Percentiles rank a stretch among this genome's conserved stretches.
These are phyloP conservation scores for Candida peoriensis DNA, from an alignment of 805 yeast genomes.

Conservation along the genomic window DNA sequence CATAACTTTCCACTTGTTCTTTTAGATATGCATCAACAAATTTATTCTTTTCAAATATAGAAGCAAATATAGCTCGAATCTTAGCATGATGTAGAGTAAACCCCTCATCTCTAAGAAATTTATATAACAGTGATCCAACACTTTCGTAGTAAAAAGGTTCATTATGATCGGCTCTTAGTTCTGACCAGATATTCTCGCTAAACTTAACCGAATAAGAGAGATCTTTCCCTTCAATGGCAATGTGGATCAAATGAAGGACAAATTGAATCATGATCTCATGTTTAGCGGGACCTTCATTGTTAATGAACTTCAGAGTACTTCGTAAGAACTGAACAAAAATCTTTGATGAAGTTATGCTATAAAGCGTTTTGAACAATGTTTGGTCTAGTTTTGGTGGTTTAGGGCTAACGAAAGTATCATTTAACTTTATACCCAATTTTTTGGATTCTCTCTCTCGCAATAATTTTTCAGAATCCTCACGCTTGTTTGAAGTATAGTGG, in stretches of 20 bases:
- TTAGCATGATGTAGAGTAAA: slow-evolving; percentile 45
- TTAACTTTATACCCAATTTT: slow-evolving; percentile 31
- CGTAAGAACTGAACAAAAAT: slow-evolving; percentile 51
- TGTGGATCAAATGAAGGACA: slow-evolving; percentile 63
- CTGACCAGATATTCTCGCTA: slow-evolving; percentile 31
- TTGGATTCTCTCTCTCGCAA: slow-evolving; percentile 47
- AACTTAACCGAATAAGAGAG: slow-evolving; percentile 24
- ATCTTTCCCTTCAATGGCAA: slow-evolving; percentile 38
- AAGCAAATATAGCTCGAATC: slow-evolving; percentile 48
- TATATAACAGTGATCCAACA: slow-evolving; percentile 34
- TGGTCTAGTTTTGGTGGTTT: slow-evolving; percentile 29
- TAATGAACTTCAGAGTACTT: slow-evolving; percentile 37
- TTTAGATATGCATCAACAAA: slow-evolving; percentile 25
- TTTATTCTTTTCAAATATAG: slow-evolving; percentile 25
- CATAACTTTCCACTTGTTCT: slow-evolving; percentile 33
- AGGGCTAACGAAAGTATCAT: slow-evolving; percentile 58
- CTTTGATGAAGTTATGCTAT: slow-evolving; percentile 46
- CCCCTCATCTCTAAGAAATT: slow-evolving; percentile 35
- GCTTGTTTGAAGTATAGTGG: slow-evolving; percentile 68
- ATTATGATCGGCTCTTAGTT: slow-evolving; percentile 30
- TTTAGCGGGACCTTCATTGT: slow-evolving; percentile 30
- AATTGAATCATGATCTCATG: slow-evolving; percentile 58
- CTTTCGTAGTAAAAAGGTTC: slow-evolving; percentile 35
- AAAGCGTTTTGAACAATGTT: slow-evolving; percentile 40
- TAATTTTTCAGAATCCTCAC: slow-evolving; percentile 76